Evolutionary conservation across 2,329 filamentous ascomycete genomes (phyloP), one percentile per base, ranked within the genome.

Genomic region (Sporothrix variecibatus): DNA sequence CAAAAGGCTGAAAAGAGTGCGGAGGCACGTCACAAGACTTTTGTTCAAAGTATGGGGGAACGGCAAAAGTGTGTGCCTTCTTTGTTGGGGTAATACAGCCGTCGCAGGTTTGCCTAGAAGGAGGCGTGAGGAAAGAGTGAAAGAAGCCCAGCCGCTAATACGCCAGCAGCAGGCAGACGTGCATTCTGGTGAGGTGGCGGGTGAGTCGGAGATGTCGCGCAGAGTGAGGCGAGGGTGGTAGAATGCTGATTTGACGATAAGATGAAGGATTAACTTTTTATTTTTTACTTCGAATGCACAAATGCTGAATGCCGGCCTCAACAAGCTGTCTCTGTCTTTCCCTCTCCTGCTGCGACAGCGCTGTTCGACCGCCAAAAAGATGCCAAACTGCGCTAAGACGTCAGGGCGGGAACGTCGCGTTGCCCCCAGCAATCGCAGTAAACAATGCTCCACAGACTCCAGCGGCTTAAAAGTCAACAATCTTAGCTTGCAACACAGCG

Each of bases 401-500:
- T 38, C 26, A 31, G 65, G 65, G 43, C 43, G 17, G 17, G 26
- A 38, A 34, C 49, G 49, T 71, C 43, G 68, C 68, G 68, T 71
- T 71, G 68, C 68, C 53, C 43, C 31, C 58, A 70, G 68, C 68
- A 71, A 71, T 71, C n/a, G 34, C 68, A 60, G 53, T 71, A 60
- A 71, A 71, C 68, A 71, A 60, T 17, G 3, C 43, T 1, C 12
- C 3, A 43, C 8, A 12, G 15, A 43, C 7, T 3, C 12, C 11
- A 49, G 15, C 62, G 62, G 62, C 62, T 43, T 17, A 46, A 34
- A 67, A 43, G 62, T 69, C 65, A 70, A 70, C 62, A 67, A 49
- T 43, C 40, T n/a, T 17, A 31, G 26, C 28, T 9, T 4, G 51
- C 12, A 11, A 28, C 23, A 26, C 51, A 8, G n/a, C 51, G 51